Evolutionary conservation across 441 rosid species (phyloP).

Genomic region (Populus hybrid): DNA sequence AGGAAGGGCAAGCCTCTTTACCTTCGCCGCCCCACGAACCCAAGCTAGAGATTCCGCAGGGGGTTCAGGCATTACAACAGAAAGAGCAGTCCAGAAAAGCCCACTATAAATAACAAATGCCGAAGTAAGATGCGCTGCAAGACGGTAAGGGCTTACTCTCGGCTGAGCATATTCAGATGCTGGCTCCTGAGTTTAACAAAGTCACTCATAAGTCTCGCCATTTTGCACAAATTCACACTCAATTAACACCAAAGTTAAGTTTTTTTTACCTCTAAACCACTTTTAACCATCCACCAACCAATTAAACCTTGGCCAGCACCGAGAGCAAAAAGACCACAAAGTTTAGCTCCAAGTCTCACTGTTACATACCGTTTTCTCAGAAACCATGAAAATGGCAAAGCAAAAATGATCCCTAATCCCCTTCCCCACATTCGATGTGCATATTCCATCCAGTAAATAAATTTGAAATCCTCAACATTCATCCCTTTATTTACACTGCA

Average conservation of each 20-base stretch:
- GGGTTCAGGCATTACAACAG: conserved; percentile 93
- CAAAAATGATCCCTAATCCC: conserved; percentile 89
- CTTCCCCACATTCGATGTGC: conserved; percentile 99
- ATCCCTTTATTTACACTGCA: conserved; percentile 91
- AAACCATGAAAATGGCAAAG: conserved; percentile 90
- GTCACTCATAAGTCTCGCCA: conserved; percentile 9
- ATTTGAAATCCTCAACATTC: conserved; percentile 88
- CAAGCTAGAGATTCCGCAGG: conserved; percentile 79
- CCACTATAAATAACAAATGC: conserved; percentile 88
- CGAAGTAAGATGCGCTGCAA: conserved; percentile 94
- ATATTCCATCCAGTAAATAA: conserved; percentile 98
- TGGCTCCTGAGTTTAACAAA: conserved; percentile 59
- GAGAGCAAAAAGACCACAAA: conserved; percentile 79
- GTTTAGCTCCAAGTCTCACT: conserved; percentile 70
- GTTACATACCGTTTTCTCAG: conserved; percentile 86
- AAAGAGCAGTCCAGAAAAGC: conserved; percentile 91
- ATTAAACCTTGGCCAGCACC: conserved; percentile 98
- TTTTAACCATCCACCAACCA: conserved; percentile 99
- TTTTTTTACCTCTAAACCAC: conserved; percentile 77
- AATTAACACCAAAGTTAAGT: neutral
- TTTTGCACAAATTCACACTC: neutral
- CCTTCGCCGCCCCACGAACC: conserved; percentile 84
- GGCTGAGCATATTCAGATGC: conserved; percentile 81
- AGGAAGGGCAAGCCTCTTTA: conserved; percentile 79
- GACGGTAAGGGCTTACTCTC: conserved; percentile 92